Evolutionary conservation across 1,284 basidiomycete genomes (phyloP).

Genomic region (Fomitiporia mediterranea): DNA sequence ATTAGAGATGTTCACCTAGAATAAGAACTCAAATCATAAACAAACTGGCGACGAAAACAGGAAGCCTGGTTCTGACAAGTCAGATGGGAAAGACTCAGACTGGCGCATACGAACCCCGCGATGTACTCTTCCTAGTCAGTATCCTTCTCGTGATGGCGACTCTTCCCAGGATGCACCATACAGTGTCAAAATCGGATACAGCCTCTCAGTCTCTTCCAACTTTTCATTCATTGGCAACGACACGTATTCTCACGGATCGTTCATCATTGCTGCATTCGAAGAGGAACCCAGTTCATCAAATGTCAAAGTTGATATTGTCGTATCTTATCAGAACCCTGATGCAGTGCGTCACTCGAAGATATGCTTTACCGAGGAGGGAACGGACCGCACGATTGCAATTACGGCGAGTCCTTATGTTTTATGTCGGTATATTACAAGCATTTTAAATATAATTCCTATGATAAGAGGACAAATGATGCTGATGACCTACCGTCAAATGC

Average conservation of each 20-base stretch:
- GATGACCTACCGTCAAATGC: slow-evolving; percentile 18
- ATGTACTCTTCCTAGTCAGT: too few relatives aligned
- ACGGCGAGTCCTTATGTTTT: slow-evolving; percentile 31
- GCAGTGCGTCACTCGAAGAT: slow-evolving; percentile 31
- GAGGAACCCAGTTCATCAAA: slow-evolving; percentile 20
- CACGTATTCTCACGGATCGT: slow-evolving; percentile 24
- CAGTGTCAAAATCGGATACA: not conserved
- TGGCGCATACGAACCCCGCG: not conserved
- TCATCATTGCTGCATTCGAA: slow-evolving; percentile 29
- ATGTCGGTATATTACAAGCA: not conserved
- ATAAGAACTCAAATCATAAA: not conserved
- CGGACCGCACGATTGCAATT: slow-evolving; percentile 37
- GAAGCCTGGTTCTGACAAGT: not conserved
- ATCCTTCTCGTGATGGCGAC: too few relatives aligned
- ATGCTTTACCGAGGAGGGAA: slow-evolving; percentile 31
- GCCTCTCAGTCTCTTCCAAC: slow-evolving; percentile 4
- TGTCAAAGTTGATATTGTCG: slow-evolving; percentile 31
- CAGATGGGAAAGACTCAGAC: not conserved
- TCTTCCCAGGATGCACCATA: not conserved
- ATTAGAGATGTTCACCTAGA: too few relatives aligned
- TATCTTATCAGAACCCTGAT: slow-evolving; percentile 28
- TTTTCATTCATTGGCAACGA: slow-evolving; percentile 28
- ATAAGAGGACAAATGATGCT: slow-evolving; percentile 11
- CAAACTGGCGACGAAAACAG: not conserved
- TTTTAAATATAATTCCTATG: too few relatives aligned